Base-by-base conservation (phyloP, 1,284 basidiomycete species). In the Ceratobasidium sp. region DNA sequence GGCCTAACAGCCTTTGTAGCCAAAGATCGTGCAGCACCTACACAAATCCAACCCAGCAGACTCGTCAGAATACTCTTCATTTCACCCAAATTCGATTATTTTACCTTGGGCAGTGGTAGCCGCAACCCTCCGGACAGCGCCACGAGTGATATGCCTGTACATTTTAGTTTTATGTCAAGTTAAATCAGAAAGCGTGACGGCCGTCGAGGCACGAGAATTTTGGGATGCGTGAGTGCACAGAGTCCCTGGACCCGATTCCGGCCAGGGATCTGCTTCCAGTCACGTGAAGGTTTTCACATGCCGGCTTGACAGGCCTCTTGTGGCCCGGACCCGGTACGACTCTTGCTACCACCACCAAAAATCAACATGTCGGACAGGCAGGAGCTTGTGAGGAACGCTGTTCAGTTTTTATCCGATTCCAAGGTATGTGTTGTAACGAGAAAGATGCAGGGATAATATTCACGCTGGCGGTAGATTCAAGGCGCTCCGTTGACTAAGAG, bases 401-500 rank as follows among this genome's bases (percentile, higher is more conserved):
- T 96, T 73, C 83, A 87, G 0, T 96, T 96, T 81, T 86, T 96
- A 58, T 84, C 85, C 43, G 94, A 96, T 80, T 87, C 89, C 66
- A 90, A 89, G 82, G 92, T 89, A 77, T 66, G 80, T 80, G 4
- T 74, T 47, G 21, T 58, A 16, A 2, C n/a, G 30, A 35, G 28
- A 11, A 5, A 14, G 26, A 28, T 55, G 38, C n/a, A 44, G 26
- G 28, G 26, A 18, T 50, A 16, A 35, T 13, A 61, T 44, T 43
- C 32, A 26, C n/a, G 28, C 2, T 18, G 52, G 52, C 74, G n/a
- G 3, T 50, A 92, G 92, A 85, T 88, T 0, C 92, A 89, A 79
- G 85, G 89, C 32, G 93, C 95, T 1, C 85, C 95, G 1, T 82
- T 98, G 41, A 87, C 91, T 4, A 94, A 97, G 80, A 88, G 94